phyloP scores from a whole-genome alignment of 148 eudicot genomes.

The Rhododendron henanense region DNA sequence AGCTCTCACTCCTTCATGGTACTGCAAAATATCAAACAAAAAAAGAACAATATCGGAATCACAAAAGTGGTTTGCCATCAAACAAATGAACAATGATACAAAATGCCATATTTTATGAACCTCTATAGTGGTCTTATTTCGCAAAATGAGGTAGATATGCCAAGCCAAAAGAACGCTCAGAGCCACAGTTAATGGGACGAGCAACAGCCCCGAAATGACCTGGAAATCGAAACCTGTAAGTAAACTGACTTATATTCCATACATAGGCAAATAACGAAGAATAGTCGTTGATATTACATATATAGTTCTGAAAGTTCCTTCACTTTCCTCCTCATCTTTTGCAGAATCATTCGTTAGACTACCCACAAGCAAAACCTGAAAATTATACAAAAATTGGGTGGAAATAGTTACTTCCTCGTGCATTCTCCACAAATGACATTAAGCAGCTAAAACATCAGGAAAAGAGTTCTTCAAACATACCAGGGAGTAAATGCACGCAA shows the following conservation, averaged over 20 bases:
- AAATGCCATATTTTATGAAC: conserved; percentile 28
- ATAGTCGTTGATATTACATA: conserved; percentile 40
- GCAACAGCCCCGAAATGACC: conserved; percentile 69
- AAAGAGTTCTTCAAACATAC: conserved; percentile 35
- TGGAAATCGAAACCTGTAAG: conserved; percentile 26
- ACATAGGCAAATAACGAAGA: neutral
- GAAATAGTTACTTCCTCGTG: neutral
- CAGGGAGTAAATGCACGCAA: conserved; percentile 82
- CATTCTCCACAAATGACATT: neutral
- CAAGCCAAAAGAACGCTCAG: conserved; percentile 72
- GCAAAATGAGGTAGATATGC: conserved; percentile 78
- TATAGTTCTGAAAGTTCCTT: conserved; percentile 57
- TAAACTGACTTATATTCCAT: conserved; percentile 8
- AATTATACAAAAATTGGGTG: neutral
- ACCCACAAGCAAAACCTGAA: conserved; percentile 84
- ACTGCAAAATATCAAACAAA: conserved; percentile 33
- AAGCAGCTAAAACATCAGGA: neutral
- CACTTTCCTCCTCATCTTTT: conserved; percentile 44
- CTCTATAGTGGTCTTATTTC: conserved; percentile 95
- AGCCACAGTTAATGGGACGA: conserved; percentile 68
- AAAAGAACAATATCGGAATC: neutral
- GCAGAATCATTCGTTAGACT: conserved; percentile 51
- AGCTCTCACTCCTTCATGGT: conserved; percentile 96
- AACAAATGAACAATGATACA: neutral
- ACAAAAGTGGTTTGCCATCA: neutral